Percentiles rank a stretch among this genome's conserved stretches.
Conservation (phyloP, 768 basidiomycete species). For the Rhizopogon sp. region DNA sequence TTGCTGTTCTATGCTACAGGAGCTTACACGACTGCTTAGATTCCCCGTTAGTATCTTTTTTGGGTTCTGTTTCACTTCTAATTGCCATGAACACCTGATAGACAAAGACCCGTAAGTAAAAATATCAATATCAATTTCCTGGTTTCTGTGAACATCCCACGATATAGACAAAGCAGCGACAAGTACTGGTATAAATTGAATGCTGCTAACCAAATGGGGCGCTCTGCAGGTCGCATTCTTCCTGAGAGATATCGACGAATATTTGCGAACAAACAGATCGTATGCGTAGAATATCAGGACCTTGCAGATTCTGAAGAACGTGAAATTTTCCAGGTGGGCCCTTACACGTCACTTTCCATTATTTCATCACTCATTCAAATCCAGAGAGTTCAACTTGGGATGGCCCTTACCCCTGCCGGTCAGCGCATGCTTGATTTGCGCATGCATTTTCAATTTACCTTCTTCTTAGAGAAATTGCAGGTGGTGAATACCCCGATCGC, state of each 20-base stretch:
- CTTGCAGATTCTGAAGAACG: conserved; percentile 53
- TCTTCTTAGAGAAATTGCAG: conserved; percentile 55
- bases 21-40: conserved; percentile 29
- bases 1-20: background rate
- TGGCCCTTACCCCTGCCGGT: conserved; percentile 72
- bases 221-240: conserved; percentile 31
- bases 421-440: conserved; percentile 5
- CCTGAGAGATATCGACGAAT: conserved; percentile 51
- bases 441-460: background rate
- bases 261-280: conserved; percentile 72
- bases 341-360: background rate
- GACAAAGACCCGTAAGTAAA: conserved; percentile 42
- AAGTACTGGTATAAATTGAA: conserved; percentile 48
- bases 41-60: conserved; percentile 42
- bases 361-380: background rate
- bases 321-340: conserved; percentile 67
- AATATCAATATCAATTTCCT: background rate
- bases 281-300: conserved; percentile 74
- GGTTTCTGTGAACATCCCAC: background rate
- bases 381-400: conserved; percentile 73
- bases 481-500: conserved; percentile 57
- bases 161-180: conserved; percentile 22
- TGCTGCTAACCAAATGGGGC: conserved; percentile 1
- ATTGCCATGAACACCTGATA: conserved; percentile 9
- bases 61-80: background rate